Percentiles rank a stretch among this genome's conserved stretches.
Conservation (phyloP, 2,329 filamentous ascomycete species). For the Phyllosticta citrichinensis region DNA sequence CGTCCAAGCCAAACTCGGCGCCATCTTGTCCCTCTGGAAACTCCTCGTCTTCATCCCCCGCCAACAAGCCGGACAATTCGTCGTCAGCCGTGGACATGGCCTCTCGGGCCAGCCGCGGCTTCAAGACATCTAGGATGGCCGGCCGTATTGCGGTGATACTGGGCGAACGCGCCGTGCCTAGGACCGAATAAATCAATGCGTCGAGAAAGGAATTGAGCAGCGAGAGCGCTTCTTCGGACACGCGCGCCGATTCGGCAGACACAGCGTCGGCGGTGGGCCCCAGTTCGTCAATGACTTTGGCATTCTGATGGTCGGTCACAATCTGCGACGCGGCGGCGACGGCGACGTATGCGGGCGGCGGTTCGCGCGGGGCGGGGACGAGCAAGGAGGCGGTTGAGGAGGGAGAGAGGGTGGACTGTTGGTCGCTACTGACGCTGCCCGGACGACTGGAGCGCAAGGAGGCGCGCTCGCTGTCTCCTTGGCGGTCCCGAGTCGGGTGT, state of each 20-base stretch:
- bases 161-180: constrained; percentile 71
- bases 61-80: constrained; percentile 79
- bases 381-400: constrained; percentile 45
- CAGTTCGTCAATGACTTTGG: constrained; percentile 58
- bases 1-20: constrained; percentile 74
- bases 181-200: constrained; percentile 81
- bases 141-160: constrained; percentile 64
- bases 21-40: constrained; percentile 19
- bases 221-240: constrained; percentile 61
- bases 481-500: not conserved
- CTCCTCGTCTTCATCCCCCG: constrained; percentile 60
- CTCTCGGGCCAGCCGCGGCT: constrained; percentile 77
- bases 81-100: constrained; percentile 76
- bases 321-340: constrained; percentile 81
- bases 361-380: constrained; percentile 59
- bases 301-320: constrained; percentile 78
- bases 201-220: constrained; percentile 90
- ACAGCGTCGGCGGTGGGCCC: constrained; percentile 54
- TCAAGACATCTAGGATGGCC: constrained; percentile 77
- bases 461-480: constrained; percentile 5
- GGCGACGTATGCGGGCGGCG: constrained; percentile 79
- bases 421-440: constrained; percentile 59
- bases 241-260: constrained; percentile 53
- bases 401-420: constrained; percentile 44
- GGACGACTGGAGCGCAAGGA: constrained; percentile 29